phyloP scores from a whole-genome alignment of 2,329 filamentous ascomycete genomes.

The Lachnellula arida region DNA sequence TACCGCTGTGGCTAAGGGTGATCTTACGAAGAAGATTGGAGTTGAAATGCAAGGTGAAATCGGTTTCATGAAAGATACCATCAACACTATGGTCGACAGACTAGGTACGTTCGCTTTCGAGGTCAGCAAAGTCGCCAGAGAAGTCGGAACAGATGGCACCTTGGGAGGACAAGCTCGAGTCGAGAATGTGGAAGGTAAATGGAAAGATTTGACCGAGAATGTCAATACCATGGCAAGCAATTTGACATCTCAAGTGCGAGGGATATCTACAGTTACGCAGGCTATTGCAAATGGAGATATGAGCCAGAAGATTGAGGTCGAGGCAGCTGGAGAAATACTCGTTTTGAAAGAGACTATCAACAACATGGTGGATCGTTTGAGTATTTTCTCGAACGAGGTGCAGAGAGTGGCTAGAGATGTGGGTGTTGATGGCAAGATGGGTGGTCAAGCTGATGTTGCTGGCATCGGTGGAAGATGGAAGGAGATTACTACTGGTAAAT shows the following conservation, averaged over 20 bases:
- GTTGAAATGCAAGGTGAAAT: constrained; percentile 94
- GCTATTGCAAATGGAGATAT: constrained; percentile 94
- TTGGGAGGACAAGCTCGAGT: constrained; percentile 91
- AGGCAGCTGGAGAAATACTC: constrained; percentile 91
- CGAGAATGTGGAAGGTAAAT: constrained; percentile 93
- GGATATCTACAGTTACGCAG: constrained; percentile 90
- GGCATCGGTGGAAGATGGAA: constrained; percentile 95
- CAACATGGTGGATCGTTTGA: constrained; percentile 94
- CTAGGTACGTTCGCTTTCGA: constrained; percentile 94
- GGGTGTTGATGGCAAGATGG: constrained; percentile 97
- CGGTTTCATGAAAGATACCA: constrained; percentile 89
- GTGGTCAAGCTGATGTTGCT: constrained; percentile 90
- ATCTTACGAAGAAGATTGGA: constrained; percentile 93
- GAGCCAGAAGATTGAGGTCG: constrained; percentile 92
- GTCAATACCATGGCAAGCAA: constrained; percentile 74
- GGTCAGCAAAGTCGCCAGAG: constrained; percentile 89
- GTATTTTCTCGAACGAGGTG: constrained; percentile 93
- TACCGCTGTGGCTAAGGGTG: constrained; percentile 88
- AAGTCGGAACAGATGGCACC: constrained; percentile 94
- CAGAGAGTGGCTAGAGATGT: constrained; percentile 95
- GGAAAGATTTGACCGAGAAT: constrained; percentile 93
- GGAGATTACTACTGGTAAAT: constrained; percentile 81
- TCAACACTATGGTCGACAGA: constrained; percentile 98
- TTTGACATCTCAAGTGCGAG: constrained; percentile 70
- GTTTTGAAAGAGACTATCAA: constrained; percentile 96